phyloP scores from a whole-genome alignment of 1,284 basidiomycete species.

The Bondarzewia mesenterica region DNA sequence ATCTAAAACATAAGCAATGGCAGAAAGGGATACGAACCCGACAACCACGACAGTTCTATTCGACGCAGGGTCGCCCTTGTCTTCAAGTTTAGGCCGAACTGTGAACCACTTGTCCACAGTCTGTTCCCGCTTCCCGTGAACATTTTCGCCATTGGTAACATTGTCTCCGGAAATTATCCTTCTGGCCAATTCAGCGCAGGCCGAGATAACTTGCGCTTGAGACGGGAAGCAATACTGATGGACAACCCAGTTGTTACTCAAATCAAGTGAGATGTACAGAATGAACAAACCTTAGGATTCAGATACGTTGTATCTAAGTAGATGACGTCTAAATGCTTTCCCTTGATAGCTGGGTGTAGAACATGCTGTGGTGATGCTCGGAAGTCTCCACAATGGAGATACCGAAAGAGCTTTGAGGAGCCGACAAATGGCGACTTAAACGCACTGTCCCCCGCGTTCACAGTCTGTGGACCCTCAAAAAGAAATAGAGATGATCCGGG shows the following conservation, averaged over 20 bases:
- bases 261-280: neutral
- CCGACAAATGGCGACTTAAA: slow-evolving; percentile 70
- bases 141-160: slow-evolving; percentile 18
- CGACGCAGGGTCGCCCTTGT: neutral
- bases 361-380: slow-evolving; percentile 82
- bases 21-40: slow-evolving; percentile 44
- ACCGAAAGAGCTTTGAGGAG: slow-evolving; percentile 67
- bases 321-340: slow-evolving; percentile 76
- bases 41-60: slow-evolving; percentile 67
- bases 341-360: slow-evolving; percentile 72
- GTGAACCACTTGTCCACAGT: slow-evolving; percentile 18
- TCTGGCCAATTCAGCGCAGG: slow-evolving; percentile 80
- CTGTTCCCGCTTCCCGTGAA: slow-evolving; percentile 17
- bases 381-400: slow-evolving; percentile 95
- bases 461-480: slow-evolving; percentile 87
- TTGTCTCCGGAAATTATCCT: slow-evolving; percentile 41
- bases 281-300: slow-evolving; percentile 63
- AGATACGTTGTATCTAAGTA: slow-evolving; percentile 98
- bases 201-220: slow-evolving; percentile 86
- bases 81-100: slow-evolving; percentile 3
- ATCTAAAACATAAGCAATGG: neutral
- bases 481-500: slow-evolving; percentile 93
- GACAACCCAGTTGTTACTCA: neutral
- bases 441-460: slow-evolving; percentile 76
- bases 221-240: slow-evolving; percentile 88